Percentiles rank a stretch among this genome's conserved stretches.
Conservation (phyloP, 116 monocot species). For the Zostera marina region DNA sequence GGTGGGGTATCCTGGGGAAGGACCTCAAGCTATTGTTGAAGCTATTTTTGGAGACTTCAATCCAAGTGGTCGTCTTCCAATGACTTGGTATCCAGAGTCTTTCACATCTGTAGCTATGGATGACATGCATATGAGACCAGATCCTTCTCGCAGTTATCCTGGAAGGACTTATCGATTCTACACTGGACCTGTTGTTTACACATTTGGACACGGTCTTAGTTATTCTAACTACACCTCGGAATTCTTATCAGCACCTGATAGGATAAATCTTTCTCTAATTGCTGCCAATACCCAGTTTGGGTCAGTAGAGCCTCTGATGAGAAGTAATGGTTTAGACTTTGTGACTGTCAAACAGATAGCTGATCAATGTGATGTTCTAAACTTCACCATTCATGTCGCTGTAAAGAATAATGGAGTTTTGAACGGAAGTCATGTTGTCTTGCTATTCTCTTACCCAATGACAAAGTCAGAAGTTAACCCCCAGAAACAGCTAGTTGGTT, state of each 20-base stretch:
- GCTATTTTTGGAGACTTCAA: slow-evolving; percentile 65
- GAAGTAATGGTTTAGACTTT: slow-evolving; percentile 17
- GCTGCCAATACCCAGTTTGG: slow-evolving; percentile 5
- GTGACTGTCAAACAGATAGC: slow-evolving; percentile 22
- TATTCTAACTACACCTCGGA: slow-evolving; percentile 40
- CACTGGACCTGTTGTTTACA: slow-evolving; percentile 53
- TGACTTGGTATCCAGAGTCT: slow-evolving; percentile 91
- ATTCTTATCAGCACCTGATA: slow-evolving; percentile 37
- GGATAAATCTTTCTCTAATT: slow-evolving; percentile 12
- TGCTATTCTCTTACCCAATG: slow-evolving; percentile 32
- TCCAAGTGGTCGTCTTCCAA: slow-evolving; percentile 62
- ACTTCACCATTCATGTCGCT: slow-evolving; percentile 27
- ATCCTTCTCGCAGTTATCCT: slow-evolving; percentile 58
- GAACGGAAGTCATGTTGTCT: slow-evolving; percentile 47
- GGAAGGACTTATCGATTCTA: slow-evolving; percentile 87
- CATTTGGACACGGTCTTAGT: slow-evolving; percentile 79
- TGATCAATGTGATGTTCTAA: slow-evolving; percentile 33
- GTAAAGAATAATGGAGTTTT: slow-evolving; percentile 49
- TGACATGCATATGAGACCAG: slow-evolving; percentile 88
- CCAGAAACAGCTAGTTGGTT: slow-evolving; percentile 63
- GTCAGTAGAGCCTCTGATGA: not conserved
- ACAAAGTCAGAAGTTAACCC: slow-evolving; percentile 23
- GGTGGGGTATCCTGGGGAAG: slow-evolving; percentile 95
- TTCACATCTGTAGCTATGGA: slow-evolving; percentile 79
- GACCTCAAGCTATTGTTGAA: slow-evolving; percentile 58